phyloP scores from a whole-genome alignment of 2,329 filamentous ascomycete species.

The Lachnellula cervina region DNA sequence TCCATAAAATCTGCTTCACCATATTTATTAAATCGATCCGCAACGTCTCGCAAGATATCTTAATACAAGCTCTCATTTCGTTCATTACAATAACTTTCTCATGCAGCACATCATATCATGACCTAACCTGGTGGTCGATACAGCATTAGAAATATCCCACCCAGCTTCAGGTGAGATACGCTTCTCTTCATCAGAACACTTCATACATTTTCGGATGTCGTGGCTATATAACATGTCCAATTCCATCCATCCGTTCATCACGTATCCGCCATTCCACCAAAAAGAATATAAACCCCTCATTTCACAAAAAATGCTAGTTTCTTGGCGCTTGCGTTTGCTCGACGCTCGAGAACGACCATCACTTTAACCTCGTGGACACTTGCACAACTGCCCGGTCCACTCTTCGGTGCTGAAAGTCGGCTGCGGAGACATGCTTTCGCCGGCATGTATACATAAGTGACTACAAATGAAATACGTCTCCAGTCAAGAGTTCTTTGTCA shows the following conservation, averaged over 20 bases:
- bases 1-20: not conserved
- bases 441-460: conserved; percentile 36
- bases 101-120: not conserved
- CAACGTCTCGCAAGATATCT: too few relatives aligned
- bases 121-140: not conserved
- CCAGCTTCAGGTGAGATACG: not conserved
- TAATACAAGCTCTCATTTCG: not conserved
- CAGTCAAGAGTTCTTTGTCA: conserved; percentile 5
- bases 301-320: conserved; percentile 10
- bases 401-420: conserved; percentile 64
- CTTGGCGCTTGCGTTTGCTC: conserved; percentile 49
- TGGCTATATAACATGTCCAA: conserved; percentile 26
- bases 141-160: not conserved
- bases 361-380: conserved; percentile 68
- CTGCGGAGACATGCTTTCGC: conserved; percentile 56
- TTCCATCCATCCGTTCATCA: conserved; percentile 6
- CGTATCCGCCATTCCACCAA: not conserved
- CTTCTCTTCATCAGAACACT: conserved; percentile 18
- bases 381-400: conserved; percentile 42
- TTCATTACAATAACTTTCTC: not conserved
- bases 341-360: conserved; percentile 57
- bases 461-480: conserved; percentile 24
- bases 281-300: conserved; percentile 9
- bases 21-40: not conserved
- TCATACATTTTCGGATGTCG: conserved; percentile 24